phyloP scores from a whole-genome alignment of 2,329 filamentous ascomycete genomes.

The Calonectria henricotiae region DNA sequence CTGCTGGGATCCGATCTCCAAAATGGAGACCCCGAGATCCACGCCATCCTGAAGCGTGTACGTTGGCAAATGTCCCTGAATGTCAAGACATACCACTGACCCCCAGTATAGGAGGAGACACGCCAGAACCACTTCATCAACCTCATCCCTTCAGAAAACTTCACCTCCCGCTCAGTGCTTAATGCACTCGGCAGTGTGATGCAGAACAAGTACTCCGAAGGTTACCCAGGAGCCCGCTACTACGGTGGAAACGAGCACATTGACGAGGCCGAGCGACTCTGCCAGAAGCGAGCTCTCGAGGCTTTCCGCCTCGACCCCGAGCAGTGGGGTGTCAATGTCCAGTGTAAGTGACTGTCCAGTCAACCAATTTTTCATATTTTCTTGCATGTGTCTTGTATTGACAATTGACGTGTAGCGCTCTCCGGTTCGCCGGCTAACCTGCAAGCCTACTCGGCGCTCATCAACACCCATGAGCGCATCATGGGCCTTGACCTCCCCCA shows the following conservation, averaged over 20 bases:
- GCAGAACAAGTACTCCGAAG: constrained; percentile 99
- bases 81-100: background rate
- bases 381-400: constrained; percentile 4
- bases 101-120: constrained; percentile 80
- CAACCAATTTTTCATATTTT: background rate
- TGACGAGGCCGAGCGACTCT: constrained; percentile 88
- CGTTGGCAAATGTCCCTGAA: constrained; percentile 39
- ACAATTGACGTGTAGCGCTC: constrained; percentile 70
- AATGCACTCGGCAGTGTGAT: constrained; percentile 92
- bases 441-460: constrained; percentile 93
- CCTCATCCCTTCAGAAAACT: constrained; percentile 92
- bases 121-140: constrained; percentile 98
- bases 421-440: constrained; percentile 82
- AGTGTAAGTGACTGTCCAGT: constrained; percentile 70
- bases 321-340: constrained; percentile 98
- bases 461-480: constrained; percentile 91
- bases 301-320: constrained; percentile 85
- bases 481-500: constrained; percentile 98
- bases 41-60: constrained; percentile 90
- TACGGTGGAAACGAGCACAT: constrained; percentile 97
- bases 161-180: constrained; percentile 89
- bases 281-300: constrained; percentile 88
- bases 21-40: constrained; percentile 87
- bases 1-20: constrained; percentile 83
- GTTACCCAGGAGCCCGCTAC: constrained; percentile 94